Base-by-base conservation (phyloP, 495 filamentous ascomycete species). In the Neurospora hispaniola region DNA sequence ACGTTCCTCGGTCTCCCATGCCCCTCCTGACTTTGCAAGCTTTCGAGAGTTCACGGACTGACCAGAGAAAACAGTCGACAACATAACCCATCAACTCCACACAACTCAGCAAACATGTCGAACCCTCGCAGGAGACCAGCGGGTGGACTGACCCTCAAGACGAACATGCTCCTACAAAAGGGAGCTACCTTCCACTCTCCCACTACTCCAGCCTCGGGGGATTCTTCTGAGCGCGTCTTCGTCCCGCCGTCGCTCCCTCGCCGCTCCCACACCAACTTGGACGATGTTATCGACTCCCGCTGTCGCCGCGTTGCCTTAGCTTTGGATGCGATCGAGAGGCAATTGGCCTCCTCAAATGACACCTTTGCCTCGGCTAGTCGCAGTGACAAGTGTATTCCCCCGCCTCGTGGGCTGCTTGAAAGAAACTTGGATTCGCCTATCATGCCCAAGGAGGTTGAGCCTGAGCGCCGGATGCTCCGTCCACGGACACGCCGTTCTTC, bases 141-240 rank as follows among this genome's bases (percentile, higher is more conserved):
- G 74, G 80, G 79, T 74, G 81, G 73, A 71, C 69, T 85, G 80
- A 82, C 79, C 71, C 78, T 85, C 82, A 85, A 86, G 82, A 87
- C 84, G 76, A 84, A 81, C 81, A 76, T 85, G 75, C 76, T 80
- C 73, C 86, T 92, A 77, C 84, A 83, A 78, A 91, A 90, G 81
- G 87, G 88, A 43, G 84, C 87, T 7, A 92, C 90, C 73, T 92
- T 92, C 81, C 86, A 90, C 71, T 85, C 85, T 75, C 84, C 84
- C 71, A 79, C 78, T 66, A 82, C 84, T 54, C 82, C 85, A 69
- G 82, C 82, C 70, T 77, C 80, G 66, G 54, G 54, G 12, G 54
- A 66, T 14, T 80, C 84, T 41, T 79, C 83, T 1, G 82, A 87
- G 44, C 77, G 75, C 35, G 75, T 81, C 74, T 86, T 88, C 76